Base-by-base conservation (phyloP, 768 basidiomycete genomes). In the Mycena metata region DNA sequence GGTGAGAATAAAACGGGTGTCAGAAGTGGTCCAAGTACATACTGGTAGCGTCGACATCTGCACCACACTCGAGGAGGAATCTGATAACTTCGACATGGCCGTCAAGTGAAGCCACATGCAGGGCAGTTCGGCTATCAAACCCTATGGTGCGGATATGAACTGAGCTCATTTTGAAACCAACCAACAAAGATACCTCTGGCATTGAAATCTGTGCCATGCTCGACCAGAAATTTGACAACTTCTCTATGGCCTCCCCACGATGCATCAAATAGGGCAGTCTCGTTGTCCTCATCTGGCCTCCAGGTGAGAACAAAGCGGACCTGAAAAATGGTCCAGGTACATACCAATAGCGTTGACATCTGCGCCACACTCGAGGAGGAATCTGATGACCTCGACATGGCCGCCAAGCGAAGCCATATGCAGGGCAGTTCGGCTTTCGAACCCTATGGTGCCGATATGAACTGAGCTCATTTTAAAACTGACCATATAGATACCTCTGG, bases 41-140 rank as follows among this genome's bases (percentile, higher is more conserved):
- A 36, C 36, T 12, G 36, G 36, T 12, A 36, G 36, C 17, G 35
- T 56, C 21, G 35, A 56, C 54, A 56, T 56, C 39, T 21, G n/a
- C 54, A n/a, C 35, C 35, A 35, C 17, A 19, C 35, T 56, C 17
- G 30, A 54, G 26, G 30, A 54, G 51, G 11, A 54, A 15, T 36
- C 35, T 16, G 7, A 35, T 11, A 41, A 56, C 54, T 35, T 24
- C n/a, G n/a, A n/a, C n/a, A n/a, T n/a, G n/a, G n/a, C n/a, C n/a
- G n/a, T n/a, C n/a, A n/a, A n/a, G n/a, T 17, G 35, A 39, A 24
- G 54, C 54, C 35, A 56, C 21, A 56, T 56, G 54, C 35, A 56
- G 54, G 19, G 54, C 35, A n/a, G 54, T 56, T 56, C 36, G 54
- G n/a, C n/a, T 5, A 39, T n/a, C 9, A 13, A 8, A 21, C 17